A percentile compares a stretch with the other conserved stretches of the same genome.
phyloP scores from a whole-genome alignment of 441 rosid genomes.

The Manihot esculenta region DNA sequence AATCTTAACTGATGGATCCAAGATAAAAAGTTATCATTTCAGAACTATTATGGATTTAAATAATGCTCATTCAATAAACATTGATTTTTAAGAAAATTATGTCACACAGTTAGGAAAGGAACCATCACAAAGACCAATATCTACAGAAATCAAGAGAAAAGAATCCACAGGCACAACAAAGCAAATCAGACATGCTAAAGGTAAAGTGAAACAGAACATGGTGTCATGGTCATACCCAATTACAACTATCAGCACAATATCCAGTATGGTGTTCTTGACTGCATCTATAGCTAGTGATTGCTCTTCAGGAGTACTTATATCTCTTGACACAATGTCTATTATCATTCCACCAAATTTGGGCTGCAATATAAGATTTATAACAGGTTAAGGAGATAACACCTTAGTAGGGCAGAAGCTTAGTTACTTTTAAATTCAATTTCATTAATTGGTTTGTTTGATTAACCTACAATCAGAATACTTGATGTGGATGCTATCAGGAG shows the following conservation, averaged over 20 bases:
- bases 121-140: neutral
- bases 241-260: slow-evolving; percentile 71
- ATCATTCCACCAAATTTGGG: slow-evolving; percentile 92
- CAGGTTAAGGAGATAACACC: neutral
- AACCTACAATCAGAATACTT: slow-evolving; percentile 53
- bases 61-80: neutral
- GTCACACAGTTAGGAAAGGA: neutral
- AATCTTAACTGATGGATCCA: neutral
- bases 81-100: neutral
- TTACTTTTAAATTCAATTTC: slow-evolving; percentile 5
- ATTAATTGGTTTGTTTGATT: neutral
- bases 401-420: neutral
- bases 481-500: slow-evolving; percentile 71
- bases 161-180: neutral
- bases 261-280: slow-evolving; percentile 63
- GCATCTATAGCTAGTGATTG: slow-evolving; percentile 59
- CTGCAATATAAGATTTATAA: slow-evolving; percentile 39
- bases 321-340: slow-evolving; percentile 87
- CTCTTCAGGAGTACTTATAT: slow-evolving; percentile 57
- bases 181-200: neutral
- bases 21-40: neutral
- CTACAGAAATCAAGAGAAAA: neutral
- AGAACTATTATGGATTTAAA: neutral
- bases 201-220: slow-evolving; percentile 8
- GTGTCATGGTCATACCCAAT: slow-evolving; percentile 66